phyloP scores from a whole-genome alignment of 1,139 yeast genomes.

The Lodderomyces metapsilosis region DNA sequence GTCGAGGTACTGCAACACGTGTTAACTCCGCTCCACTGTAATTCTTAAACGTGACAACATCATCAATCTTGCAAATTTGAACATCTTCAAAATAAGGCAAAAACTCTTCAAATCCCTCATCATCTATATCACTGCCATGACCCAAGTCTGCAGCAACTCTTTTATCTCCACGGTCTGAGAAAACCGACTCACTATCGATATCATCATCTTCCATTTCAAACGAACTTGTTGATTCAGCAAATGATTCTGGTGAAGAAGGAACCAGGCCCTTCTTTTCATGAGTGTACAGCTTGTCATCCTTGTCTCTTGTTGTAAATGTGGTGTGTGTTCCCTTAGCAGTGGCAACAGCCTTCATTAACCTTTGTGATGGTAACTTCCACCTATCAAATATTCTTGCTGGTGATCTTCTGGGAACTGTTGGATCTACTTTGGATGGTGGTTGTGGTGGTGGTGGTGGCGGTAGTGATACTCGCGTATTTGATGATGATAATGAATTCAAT shows the following conservation, averaged over 20 bases:
- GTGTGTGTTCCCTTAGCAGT: not conserved
- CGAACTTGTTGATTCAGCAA: conserved; percentile 3
- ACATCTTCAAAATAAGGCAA: not conserved
- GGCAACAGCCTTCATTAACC: not conserved
- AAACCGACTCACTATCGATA: conserved; percentile 1
- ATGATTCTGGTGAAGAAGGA: conserved; percentile 1
- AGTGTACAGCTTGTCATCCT: not conserved
- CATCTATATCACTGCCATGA: not conserved
- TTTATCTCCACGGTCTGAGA: not conserved
- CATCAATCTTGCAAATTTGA: conserved; percentile 3
- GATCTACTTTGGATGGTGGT: not conserved
- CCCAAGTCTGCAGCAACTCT: not conserved
- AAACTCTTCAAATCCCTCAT: conserved; percentile 1
- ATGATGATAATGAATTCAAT: not conserved
- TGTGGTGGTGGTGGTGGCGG: not conserved
- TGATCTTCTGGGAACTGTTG: conserved; percentile 19
- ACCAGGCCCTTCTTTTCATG: not conserved
- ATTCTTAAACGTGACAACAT: not conserved
- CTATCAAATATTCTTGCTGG: conserved; percentile 17
- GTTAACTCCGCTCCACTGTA: not conserved
- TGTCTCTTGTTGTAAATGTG: not conserved
- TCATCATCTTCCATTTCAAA: conserved; percentile 5
- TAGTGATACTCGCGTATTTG: not conserved
- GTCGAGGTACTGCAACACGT: not conserved
- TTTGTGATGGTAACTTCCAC: conserved; percentile 7